Evolutionary conservation across 208 protist species (phyloP), one percentile per base, ranked within the genome.

Genomic region (Entamoeba dispar): DNA sequence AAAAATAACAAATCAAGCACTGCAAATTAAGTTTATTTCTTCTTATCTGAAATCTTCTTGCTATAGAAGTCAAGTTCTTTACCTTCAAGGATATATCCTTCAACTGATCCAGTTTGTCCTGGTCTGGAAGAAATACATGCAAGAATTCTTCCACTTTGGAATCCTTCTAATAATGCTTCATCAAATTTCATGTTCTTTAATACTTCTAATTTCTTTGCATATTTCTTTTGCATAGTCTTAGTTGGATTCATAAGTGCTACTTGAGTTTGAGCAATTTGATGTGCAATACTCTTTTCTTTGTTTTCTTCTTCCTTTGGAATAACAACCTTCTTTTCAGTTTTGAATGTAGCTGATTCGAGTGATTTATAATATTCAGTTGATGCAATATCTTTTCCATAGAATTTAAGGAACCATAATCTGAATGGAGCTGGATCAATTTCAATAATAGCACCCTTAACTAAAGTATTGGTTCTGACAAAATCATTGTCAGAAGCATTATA

Each of bases 401-500:
- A 97, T 95, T 98, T 96, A 95, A 98, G 97, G 95, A 99, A 99
- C 97, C 97, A 99, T 95, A 98, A 96, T 94, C 97, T 97, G 98
- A 99, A 99, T 61, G 98, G 98, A 69, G 97, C 96, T 34, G 98
- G 97, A 95, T 99, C 98, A 93, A 99, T 96, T 93, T 97, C 95
- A 52, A 99, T 96, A 94, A 99, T 98, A 94, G 96, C 96, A 96
- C 96, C 97, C 98, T 99, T 99, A 92, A 99, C 98, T 27, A 99
- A 97, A 91, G 98, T 99, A 96, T 99, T 99, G 86, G 98, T 99
- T 95, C 98, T 98, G 73, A 99, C 98, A 51, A 99, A 97, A 97
- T 99, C 98, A 97, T 99, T 99, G 95, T 97, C 98, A 22, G 98
- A 98, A 73, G 98, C 98, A 96, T 99, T 99, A 97, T 99, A 99